Percentiles rank a stretch among this genome's conserved stretches.
phyloP scores from a whole-genome alignment of 352 stramenopile species.

The Phytophthora idaei region DNA sequence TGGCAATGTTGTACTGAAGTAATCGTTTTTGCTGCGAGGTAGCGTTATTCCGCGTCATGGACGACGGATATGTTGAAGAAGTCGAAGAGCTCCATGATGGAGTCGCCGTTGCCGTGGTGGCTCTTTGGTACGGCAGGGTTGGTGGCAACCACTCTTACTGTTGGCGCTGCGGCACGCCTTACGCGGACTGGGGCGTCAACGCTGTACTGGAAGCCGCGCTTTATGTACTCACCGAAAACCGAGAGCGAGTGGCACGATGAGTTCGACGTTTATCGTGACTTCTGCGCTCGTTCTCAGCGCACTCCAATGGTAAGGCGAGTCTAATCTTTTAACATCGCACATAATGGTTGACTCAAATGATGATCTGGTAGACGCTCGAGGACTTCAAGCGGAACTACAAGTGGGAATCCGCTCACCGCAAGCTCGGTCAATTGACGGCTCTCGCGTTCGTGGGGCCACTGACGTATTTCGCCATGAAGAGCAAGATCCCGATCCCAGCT shows the following conservation, averaged over 20 bases:
- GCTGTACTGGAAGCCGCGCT: constrained; percentile 95
- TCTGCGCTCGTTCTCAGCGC: constrained; percentile 94
- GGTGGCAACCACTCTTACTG: constrained; percentile 94
- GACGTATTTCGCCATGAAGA: constrained; percentile 89
- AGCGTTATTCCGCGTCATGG: constrained; percentile 40
- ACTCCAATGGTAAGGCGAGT: constrained; percentile 55
- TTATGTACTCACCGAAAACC: constrained; percentile 80
- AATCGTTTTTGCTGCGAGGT: not conserved
- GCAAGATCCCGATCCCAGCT: constrained; percentile 60
- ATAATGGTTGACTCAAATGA: not conserved
- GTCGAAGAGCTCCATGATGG: constrained; percentile 42
- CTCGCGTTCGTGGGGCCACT: constrained; percentile 91
- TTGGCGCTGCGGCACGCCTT: constrained; percentile 95
- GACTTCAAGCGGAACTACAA: constrained; percentile 98
- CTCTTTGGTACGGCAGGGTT: constrained; percentile 91
- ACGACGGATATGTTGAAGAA: constrained; percentile 35
- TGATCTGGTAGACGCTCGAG: constrained; percentile 78
- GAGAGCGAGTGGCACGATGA: constrained; percentile 92
- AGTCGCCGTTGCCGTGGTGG: constrained; percentile 88
- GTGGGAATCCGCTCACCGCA: constrained; percentile 91
- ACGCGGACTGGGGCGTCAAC: constrained; percentile 95
- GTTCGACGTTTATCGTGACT: constrained; percentile 95
- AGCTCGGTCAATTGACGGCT: constrained; percentile 92
- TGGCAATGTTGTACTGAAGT: not conserved
- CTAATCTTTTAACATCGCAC: not conserved